Base-by-base conservation (phyloP, 2,329 filamentous ascomycete species). In the Ceratocystiopsis brevicomis region DNA sequence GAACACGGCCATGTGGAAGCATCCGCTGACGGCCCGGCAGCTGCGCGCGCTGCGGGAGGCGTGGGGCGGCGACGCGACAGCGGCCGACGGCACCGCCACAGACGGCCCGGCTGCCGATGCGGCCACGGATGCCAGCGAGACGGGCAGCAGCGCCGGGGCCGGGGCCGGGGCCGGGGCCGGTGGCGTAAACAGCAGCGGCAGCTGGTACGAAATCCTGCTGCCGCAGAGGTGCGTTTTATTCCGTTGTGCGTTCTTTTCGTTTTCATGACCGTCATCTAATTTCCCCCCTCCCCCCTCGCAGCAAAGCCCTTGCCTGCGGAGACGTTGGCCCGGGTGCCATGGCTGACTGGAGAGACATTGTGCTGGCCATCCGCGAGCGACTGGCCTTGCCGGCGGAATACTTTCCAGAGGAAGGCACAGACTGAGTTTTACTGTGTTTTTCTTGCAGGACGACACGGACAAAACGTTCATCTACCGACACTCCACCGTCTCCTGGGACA, bases 1-100 rank as follows among this genome's bases (percentile, higher is more conserved):
- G 84, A 94, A 95, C 57, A 85, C 76, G 19, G 76, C 78, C 4
- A 94, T 94, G 87, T 93, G 82, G 80, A 66, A 68, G 44, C 85
- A 95, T 56, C 87, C 86, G 2, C 64, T 93, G 39, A 94, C 87
- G 1, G 67, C 61, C 41, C 74, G 71, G 49, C 84, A 94, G 49
- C 60, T 94, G 35, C 62, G 62, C 37, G 64, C 81, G 0, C 62
- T 95, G 39, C 69, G 78, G 49, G 70, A 80, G 40, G 81, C 86
- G 45, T 94, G 86, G 85, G 78, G 77, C 6, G 61, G 59, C 11
- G 2, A 50, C 58, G 17, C 57, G 18, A 16, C 30, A n/a, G 34
- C 19, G 53, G 14, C 14, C 5, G 39, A 18, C 10, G 43, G 45
- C 12, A 11, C 8, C 6, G 21, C 12, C 13, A 32, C 10, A 9